Evolutionary conservation across 2,329 filamentous ascomycete genomes (phyloP).

Genomic region (Aspergillus persii): DNA sequence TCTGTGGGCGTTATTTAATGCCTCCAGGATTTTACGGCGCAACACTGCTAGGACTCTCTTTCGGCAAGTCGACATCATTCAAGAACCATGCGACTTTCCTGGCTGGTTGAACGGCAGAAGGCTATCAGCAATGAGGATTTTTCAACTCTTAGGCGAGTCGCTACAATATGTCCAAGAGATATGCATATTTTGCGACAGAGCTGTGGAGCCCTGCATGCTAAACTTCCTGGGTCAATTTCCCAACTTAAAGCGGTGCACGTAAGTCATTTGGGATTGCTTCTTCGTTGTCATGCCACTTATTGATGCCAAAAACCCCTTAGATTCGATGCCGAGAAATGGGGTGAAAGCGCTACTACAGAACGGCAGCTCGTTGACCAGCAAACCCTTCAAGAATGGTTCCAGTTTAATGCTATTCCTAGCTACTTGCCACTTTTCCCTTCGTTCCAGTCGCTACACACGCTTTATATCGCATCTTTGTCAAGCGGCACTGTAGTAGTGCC

Average conservation of each 20-base stretch:
- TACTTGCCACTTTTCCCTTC: neutral
- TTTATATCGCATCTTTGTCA: neutral
- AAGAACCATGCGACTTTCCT: no score
- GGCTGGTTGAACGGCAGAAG: no score
- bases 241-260: neutral
- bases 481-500: neutral
- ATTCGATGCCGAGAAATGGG: neutral
- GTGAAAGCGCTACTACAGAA: neutral
- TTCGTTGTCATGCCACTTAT: neutral
- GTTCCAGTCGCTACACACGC: neutral
- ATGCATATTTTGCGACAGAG: neutral
- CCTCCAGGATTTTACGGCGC: no score
- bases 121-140: neutral
- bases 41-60: no score
- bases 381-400: neutral
- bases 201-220: slow-evolving; percentile 4
- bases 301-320: neutral
- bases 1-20: no score
- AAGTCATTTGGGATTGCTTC: neutral
- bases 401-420: neutral
- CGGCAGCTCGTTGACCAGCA: neutral
- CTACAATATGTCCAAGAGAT: neutral
- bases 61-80: no score
- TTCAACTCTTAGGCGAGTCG: slow-evolving; percentile 1
- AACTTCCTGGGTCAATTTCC: slow-evolving; percentile 2